Evolutionary conservation across 2,329 filamentous ascomycete genomes (phyloP).

Genomic region (Monilinia vaccinii-corymbosi): DNA sequence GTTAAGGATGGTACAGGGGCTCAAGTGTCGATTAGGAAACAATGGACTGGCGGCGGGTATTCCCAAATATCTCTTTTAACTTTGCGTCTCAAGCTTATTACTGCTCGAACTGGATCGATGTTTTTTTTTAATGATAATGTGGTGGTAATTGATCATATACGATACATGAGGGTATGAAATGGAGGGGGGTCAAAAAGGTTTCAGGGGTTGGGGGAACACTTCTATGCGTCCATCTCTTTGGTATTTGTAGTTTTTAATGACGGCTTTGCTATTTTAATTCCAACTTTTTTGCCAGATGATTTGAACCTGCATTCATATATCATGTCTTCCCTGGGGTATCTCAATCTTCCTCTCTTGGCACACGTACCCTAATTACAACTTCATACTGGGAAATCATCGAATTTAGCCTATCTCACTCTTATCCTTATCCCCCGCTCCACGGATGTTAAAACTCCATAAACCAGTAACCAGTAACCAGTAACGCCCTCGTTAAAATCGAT

Average conservation of each 20-base stretch:
- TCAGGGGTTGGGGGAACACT: neutral
- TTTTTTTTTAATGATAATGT: slow-evolving; percentile 5
- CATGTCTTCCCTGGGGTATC: neutral
- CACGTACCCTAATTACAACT: neutral
- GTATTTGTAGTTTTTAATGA: slow-evolving; percentile 2
- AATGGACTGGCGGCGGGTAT: slow-evolving; percentile 21
- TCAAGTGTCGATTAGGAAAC: slow-evolving; percentile 9
- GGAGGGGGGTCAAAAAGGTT: neutral
- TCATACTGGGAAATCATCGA: neutral
- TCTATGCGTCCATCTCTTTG: neutral
- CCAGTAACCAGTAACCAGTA: no score
- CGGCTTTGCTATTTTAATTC: neutral
- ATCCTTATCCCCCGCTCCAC: no score
- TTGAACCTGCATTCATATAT: neutral
- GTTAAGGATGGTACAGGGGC: slow-evolving; percentile 3
- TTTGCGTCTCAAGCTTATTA: slow-evolving; percentile 9
- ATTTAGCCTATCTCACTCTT: neutral
- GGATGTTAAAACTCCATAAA: no score
- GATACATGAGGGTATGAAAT: neutral
- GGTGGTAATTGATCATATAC: slow-evolving; percentile 10
- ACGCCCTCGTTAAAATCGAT: no score
- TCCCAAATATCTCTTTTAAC: slow-evolving; percentile 19
- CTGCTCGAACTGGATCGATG: neutral
- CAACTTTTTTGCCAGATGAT: neutral
- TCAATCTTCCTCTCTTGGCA: neutral